phyloP scores from a whole-genome alignment of 2,329 filamentous ascomycete species.

The Neonectria punicea region DNA sequence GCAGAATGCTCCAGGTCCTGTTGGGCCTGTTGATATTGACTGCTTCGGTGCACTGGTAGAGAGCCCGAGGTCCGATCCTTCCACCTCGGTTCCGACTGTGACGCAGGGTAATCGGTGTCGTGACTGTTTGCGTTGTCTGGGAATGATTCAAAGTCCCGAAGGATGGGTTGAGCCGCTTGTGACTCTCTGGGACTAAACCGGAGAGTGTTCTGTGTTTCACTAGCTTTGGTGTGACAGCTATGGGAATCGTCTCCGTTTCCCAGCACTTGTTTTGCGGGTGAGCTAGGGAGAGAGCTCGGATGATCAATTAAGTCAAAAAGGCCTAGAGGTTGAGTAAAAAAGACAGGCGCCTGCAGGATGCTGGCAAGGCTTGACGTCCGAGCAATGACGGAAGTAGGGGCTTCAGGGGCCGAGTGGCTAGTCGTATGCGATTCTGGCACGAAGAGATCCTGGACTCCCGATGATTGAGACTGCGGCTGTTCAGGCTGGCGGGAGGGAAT shows the following conservation, averaged over 20 bases:
- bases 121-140: conserved; percentile 27
- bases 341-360: conserved; percentile 14
- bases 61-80: background rate
- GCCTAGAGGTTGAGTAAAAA: conserved; percentile 36
- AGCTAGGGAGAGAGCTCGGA: conserved; percentile 9
- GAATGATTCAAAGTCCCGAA: conserved; percentile 27
- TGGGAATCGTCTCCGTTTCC: background rate
- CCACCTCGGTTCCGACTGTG: background rate
- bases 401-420: background rate
- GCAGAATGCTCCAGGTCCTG: background rate
- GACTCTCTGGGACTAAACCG: conserved; percentile 24
- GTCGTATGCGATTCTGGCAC: conserved; percentile 4
- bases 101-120: conserved; percentile 14
- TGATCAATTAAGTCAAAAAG: conserved; percentile 7
- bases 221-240: background rate
- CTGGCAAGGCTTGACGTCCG: background rate
- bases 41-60: background rate
- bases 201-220: background rate
- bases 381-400: background rate
- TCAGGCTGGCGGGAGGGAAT: conserved; percentile 45
- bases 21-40: background rate
- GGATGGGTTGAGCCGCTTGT: conserved; percentile 45
- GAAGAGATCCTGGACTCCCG: conserved; percentile 12
- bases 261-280: background rate
- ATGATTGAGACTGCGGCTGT: conserved; percentile 10